Percentiles rank a stretch among this genome's conserved stretches.
These are phyloP conservation scores for Monosporascus sp. DNA, from an alignment of 2,329 filamentous ascomycete genomes.

Conservation along the genomic window DNA sequence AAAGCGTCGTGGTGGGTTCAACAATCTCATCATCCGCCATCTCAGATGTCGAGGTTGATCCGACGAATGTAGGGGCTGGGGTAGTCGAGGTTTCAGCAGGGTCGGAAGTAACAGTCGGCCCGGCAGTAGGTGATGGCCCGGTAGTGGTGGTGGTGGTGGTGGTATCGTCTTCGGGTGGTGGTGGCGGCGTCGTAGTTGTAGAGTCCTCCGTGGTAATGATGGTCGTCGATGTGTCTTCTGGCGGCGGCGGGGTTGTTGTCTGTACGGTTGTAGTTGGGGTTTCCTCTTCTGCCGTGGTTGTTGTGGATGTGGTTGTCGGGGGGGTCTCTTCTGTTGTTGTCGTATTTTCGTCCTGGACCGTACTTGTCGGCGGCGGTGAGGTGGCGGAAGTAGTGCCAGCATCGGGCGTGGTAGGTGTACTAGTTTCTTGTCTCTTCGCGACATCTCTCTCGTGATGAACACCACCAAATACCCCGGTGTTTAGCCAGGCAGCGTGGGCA, in stretches of 20 bases:
- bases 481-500: slow-evolving; percentile 36
- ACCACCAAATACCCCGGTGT: slow-evolving; percentile 19
- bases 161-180: slow-evolving; percentile 2
- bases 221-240: slow-evolving; percentile 5
- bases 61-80: not conserved
- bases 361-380: not conserved
- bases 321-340: slow-evolving; percentile 11
- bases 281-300: slow-evolving; percentile 1
- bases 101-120: not conserved
- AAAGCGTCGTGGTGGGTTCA: slow-evolving; percentile 7
- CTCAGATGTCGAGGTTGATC: not conserved
- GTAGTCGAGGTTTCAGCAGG: not conserved
- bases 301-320: not conserved
- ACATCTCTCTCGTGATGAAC: slow-evolving; percentile 15
- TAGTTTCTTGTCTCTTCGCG: slow-evolving; percentile 12
- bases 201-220: not conserved
- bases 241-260: slow-evolving; percentile 6
- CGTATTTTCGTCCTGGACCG: slow-evolving; percentile 4
- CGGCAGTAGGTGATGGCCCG: slow-evolving; percentile 10
- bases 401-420: slow-evolving; percentile 1
- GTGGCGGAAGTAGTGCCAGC: slow-evolving; percentile 4
- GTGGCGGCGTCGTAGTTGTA: slow-evolving; percentile 1
- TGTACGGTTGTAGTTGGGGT: slow-evolving; percentile 6
- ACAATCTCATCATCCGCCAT: not conserved
- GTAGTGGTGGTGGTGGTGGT: slow-evolving; percentile 20